Conservation (phyloP, 2,329 filamentous ascomycete genomes). For the Fusarium keratoplasticum region DNA sequence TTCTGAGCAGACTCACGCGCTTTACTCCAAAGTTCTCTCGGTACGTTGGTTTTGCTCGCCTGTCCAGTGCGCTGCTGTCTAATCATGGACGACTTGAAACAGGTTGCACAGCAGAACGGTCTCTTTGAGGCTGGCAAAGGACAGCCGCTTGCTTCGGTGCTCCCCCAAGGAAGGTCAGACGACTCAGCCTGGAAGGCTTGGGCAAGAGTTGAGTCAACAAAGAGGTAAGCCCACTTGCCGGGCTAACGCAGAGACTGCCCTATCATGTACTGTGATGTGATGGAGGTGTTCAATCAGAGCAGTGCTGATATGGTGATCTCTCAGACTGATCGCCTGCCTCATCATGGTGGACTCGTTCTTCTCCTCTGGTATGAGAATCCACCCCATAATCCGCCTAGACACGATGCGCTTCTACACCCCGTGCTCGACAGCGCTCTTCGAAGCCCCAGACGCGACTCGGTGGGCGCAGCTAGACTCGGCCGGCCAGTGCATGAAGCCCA, state of each 20-base stretch:
- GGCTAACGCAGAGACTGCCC: background rate
- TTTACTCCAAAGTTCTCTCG: background rate
- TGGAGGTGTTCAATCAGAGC: background rate
- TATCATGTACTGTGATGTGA: background rate
- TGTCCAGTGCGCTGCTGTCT: background rate
- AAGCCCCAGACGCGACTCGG: background rate
- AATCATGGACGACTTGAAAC: background rate
- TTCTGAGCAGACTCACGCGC: background rate
- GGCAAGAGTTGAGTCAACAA: constrained; percentile 1
- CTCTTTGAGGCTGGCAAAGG: background rate
- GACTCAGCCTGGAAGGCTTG: constrained; percentile 13
- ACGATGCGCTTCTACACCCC: background rate
- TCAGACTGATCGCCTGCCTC: background rate
- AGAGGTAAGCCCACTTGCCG: background rate
- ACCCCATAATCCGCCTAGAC: background rate
- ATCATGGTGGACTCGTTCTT: background rate
- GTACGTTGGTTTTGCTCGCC: background rate
- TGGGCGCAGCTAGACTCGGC: background rate
- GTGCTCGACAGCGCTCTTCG: background rate
- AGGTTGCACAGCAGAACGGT: background rate
- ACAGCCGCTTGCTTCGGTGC: background rate
- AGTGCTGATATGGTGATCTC: background rate
- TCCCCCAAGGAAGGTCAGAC: background rate
- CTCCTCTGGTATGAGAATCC: background rate
- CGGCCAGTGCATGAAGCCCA: background rate